phyloP scores from a whole-genome alignment of 2,329 filamentous ascomycete species.

The Verticillium tricorpus region DNA sequence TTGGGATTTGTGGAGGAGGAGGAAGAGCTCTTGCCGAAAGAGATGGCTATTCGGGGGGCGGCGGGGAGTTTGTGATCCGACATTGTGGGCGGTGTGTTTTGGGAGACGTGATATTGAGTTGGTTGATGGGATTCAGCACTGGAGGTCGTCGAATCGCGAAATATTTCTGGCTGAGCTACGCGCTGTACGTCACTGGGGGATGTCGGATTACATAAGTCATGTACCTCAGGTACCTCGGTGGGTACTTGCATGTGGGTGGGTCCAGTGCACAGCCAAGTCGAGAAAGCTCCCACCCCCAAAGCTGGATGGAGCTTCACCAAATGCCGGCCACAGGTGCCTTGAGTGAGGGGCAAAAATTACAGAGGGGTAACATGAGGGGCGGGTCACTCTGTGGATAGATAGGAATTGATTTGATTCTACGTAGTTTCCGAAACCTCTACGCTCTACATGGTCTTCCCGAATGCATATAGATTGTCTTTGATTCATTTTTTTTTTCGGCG shows the following conservation, averaged over 20 bases:
- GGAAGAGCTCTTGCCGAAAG: slow-evolving; percentile 7
- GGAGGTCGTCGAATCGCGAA: background rate
- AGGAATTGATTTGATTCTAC: background rate
- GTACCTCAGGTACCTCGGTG: no score
- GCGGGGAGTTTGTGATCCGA: slow-evolving; percentile 7
- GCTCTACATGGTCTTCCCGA: background rate
- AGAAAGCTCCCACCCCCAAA: slow-evolving; percentile 2
- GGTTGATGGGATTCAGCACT: background rate
- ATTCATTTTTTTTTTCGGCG: background rate
- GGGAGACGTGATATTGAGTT: background rate
- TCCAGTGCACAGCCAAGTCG: background rate
- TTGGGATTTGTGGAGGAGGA: background rate
- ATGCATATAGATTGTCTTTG: background rate
- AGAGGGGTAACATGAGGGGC: background rate
- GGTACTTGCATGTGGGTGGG: no score
- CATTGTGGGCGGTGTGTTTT: slow-evolving; percentile 3
- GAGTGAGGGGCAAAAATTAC: background rate
- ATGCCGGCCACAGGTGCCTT: no score
- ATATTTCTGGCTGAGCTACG: background rate
- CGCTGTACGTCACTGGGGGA: background rate
- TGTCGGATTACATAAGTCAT: background rate
- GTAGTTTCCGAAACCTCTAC: background rate
- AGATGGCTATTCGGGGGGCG: slow-evolving; percentile 12
- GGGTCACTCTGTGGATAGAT: background rate
- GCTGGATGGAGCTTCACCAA: slow-evolving; percentile 1